Evolutionary conservation across 345 rosid genomes (phyloP), one percentile per base, ranked within the genome.

Genomic region (Dipteronia sinensis): DNA sequence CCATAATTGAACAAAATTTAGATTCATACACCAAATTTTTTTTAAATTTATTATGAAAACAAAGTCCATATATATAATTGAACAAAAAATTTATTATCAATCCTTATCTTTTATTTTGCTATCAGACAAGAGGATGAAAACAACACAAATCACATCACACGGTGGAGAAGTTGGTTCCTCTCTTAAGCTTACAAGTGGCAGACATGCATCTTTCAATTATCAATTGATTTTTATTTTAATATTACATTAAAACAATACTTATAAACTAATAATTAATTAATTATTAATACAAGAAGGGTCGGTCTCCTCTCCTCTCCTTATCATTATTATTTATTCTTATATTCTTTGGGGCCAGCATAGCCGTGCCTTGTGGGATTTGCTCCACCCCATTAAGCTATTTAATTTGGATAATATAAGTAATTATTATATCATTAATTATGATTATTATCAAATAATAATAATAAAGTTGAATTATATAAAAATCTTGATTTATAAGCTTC

Each of bases 171-270:
- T 61, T 61, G 15, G 58, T 31, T 27, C 71, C 58, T 49, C 51
- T 56, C 3, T 13, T 71, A 17, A 25, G 31, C 63, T 76, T 76
- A 69, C 88, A 73, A 22, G 76, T 73, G 84, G 82, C 86, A 71
- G 40, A 51, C 78, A 74, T 69, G 75, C 73, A 56, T 47, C 22
- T 63, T 12, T 29, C 38, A 4, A 34, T 34, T 34, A 34, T 34
- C 38, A 34, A 34, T 34, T 34, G 4, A 34, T 4, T 34, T 31
- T 4, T 34, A 34, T 34, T 34, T 34, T 4, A 34, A 4, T 34
- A 34, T 34, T 34, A 34, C 6, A 34, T 34, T 34, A 34, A 34
- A 34, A 34, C 34, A 25, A 10, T 65, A 25, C 6, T 4, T 3
- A n/a, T 63, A 15, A 27, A 27, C 11, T 65, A 2, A 15, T 27